Base-by-base conservation (phyloP, 2,329 filamentous ascomycete species). In the Leptographium flavum region DNA sequence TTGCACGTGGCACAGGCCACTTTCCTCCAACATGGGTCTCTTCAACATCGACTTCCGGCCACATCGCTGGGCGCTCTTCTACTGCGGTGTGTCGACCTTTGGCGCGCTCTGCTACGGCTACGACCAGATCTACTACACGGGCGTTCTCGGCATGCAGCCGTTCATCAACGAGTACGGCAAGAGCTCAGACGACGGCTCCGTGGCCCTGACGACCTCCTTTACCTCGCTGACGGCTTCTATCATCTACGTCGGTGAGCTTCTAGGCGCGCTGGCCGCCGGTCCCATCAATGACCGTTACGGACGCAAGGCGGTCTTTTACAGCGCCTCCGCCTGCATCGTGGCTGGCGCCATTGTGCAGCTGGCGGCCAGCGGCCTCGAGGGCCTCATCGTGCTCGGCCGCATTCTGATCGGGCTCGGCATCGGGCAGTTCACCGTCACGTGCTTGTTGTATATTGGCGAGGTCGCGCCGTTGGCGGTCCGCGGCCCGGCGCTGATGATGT, bases 191-290 rank as follows among this genome's bases (percentile, higher is more conserved):
- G n/a, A n/a, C n/a, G n/a, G n/a, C n/a, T n/a, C n/a, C n/a, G n/a
- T n/a, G n/a, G n/a, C n/a, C n/a, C n/a, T n/a, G n/a, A n/a, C n/a
- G n/a, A n/a, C n/a, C n/a, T n/a, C n/a, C n/a, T n/a, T n/a, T n/a
- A n/a, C n/a, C n/a, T 43, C 45, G 19, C 36, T 43, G 21, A 47
- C 62, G 59, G 52, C 64, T 4, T 62, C 59, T 11, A 57, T 58
- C 39, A 64, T 65, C 51, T 61, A 63, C 47, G 58, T 65, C 14
- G 62, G 62, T n/a, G 62, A 65, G 41, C 52, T 63, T 1, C 41
- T 62, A 25, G 62, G 62, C 35, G 57, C 62, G 4, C 49, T 64
- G 5, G 31, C 52, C 7, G 54, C 62, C 15, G 60, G 60, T 3
- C 61, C 60, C 3, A 57, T 63, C 47, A 65, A 63, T 48, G 61